These are phyloP conservation scores for Teunomyces panamensis DNA, from an alignment of 805 yeast genomes.

Conservation along the genomic window DNA sequence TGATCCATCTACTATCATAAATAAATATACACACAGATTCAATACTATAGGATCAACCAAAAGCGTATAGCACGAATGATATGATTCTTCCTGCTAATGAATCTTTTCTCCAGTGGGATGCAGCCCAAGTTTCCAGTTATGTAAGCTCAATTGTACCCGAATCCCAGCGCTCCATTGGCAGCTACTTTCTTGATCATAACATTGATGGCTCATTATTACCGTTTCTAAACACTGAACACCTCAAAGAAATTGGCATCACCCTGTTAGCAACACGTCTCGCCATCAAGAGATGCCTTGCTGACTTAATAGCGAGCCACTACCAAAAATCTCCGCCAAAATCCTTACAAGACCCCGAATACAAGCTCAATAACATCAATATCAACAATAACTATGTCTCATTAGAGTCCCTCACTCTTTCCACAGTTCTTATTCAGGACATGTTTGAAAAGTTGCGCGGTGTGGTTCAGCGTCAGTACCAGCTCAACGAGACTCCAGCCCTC, in stretches of 20 bases:
- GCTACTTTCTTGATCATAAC: conserved; percentile 51
- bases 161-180: conserved; percentile 18
- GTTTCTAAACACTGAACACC: conserved; percentile 64
- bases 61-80: background rate
- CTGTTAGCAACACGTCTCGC: conserved; percentile 54
- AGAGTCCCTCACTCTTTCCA: conserved; percentile 37
- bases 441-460: conserved; percentile 20
- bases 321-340: conserved; percentile 22
- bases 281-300: conserved; percentile 59
- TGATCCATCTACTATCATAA: no score
- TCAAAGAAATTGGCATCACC: conserved; percentile 66
- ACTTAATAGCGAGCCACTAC: conserved; percentile 42
- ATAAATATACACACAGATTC: background rate
- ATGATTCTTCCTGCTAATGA: conserved; percentile 20
- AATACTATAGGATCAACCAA: background rate
- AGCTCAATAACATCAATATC: conserved; percentile 29
- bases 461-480: conserved; percentile 14
- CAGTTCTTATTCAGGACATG: conserved; percentile 35
- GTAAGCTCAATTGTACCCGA: conserved; percentile 23
- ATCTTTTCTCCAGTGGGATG: conserved; percentile 42
- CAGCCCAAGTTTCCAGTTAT: conserved; percentile 42
- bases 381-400: conserved; percentile 34
- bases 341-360: conserved; percentile 24
- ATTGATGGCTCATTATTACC: conserved; percentile 73
- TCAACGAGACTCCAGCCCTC: conserved; percentile 13